These are phyloP conservation scores for Sisymbrium irio DNA, from an alignment of 345 rosid species.

Conservation along the genomic window DNA sequence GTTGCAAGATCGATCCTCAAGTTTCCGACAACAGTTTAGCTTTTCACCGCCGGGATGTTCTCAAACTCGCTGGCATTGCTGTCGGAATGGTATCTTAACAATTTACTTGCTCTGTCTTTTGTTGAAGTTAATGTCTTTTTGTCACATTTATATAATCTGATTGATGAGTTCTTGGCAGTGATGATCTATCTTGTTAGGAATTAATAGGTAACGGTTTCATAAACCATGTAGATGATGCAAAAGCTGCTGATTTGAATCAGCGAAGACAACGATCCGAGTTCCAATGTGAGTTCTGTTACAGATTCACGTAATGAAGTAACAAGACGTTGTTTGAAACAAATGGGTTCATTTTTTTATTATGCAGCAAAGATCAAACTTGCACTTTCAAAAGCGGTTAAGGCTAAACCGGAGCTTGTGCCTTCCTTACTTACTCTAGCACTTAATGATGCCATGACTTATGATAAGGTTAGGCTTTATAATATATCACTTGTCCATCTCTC, in stretches of 20 bases:
- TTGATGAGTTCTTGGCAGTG: constrained; percentile 63
- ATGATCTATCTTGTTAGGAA: constrained; percentile 61
- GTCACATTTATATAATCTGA: constrained; percentile 21
- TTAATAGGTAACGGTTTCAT: constrained; percentile 54
- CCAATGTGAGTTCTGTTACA: constrained; percentile 47
- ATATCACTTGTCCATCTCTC: not conserved
- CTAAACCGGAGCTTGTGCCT: constrained; percentile 66
- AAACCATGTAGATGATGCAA: constrained; percentile 52
- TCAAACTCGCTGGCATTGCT: constrained; percentile 52
- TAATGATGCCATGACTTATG: constrained; percentile 81
- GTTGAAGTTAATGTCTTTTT: not conserved
- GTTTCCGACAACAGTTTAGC: constrained; percentile 12
- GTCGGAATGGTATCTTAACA: constrained; percentile 57
- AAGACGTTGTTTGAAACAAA: not conserved
- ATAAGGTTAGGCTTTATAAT: constrained; percentile 63
- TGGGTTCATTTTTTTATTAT: constrained; percentile 7
- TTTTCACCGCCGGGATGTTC: constrained; percentile 56
- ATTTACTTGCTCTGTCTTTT: not conserved
- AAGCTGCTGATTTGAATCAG: constrained; percentile 87
- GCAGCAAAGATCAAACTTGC: constrained; percentile 65
- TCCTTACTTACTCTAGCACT: constrained; percentile 67
- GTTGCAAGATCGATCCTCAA: constrained; percentile 43
- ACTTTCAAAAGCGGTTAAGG: constrained; percentile 52
- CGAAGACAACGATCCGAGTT: constrained; percentile 89
- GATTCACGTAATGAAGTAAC: not conserved